These are phyloP conservation scores for Chlorencoelia australis DNA, from an alignment of 2,329 filamentous ascomycete genomes.

Conservation along the genomic window DNA sequence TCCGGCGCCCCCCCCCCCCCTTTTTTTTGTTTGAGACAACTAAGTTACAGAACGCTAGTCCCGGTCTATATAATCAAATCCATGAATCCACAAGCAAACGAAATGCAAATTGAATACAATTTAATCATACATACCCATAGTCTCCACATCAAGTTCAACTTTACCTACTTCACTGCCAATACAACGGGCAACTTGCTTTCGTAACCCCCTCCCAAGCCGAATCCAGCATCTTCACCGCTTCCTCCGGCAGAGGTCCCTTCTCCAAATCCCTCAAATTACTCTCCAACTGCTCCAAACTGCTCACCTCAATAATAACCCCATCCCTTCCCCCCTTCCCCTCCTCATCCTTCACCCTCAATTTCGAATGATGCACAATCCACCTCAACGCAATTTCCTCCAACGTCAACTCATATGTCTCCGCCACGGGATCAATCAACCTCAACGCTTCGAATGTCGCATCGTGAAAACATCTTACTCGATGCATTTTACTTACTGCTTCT, in stretches of 20 bases:
- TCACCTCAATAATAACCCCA: conserved; percentile 33
- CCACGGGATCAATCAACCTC: conserved; percentile 47
- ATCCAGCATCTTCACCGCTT: conserved; percentile 53
- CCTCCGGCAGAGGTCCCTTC: conserved; percentile 50
- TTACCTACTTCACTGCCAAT: too few species aligned
- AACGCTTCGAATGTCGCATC: conserved; percentile 53
- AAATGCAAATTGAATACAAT: too few species aligned
- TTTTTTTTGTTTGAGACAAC: too few species aligned
- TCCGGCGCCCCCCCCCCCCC: too few species aligned
- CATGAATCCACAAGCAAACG: too few species aligned
- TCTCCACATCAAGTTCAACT: too few species aligned
- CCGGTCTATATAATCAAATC: too few species aligned
- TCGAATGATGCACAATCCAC: conserved; percentile 50
- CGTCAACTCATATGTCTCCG: conserved; percentile 46
- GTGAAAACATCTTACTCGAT: conserved; percentile 52
- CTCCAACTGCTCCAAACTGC: conserved; percentile 31
- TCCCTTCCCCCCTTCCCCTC: conserved; percentile 38
- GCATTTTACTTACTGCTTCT: conserved; percentile 34
- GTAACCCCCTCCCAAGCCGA: conserved; percentile 54
- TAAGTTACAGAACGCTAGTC: too few species aligned
- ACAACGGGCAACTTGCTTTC: too few species aligned
- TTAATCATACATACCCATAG: too few species aligned
- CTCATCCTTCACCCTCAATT: conserved; percentile 40
- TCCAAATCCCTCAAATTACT: conserved; percentile 34
- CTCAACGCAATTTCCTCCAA: conserved; percentile 50